A percentile compares a stretch with the other conserved stretches of the same genome.
Conservation (phyloP, 305 asterid species). For the Caryopteris hybrid region DNA sequence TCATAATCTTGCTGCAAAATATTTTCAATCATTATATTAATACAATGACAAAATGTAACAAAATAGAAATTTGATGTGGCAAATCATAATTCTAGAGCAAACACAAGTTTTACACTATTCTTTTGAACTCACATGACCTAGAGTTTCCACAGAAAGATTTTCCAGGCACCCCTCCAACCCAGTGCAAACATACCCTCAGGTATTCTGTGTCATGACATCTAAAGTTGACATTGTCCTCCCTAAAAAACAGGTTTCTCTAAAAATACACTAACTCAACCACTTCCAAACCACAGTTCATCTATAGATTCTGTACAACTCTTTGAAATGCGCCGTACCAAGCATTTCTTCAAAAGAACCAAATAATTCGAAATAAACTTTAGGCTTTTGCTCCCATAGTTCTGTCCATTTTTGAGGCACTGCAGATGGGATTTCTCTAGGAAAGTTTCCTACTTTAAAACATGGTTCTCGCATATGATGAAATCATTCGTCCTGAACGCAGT, state of each 20-base stretch:
- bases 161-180: no score
- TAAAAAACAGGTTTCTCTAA: not conserved
- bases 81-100: no score
- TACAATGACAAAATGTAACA: not conserved
- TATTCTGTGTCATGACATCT: not conserved
- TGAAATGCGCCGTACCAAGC: not conserved
- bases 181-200: not conserved
- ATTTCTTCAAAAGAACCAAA: not conserved
- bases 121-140: no score
- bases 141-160: no score
- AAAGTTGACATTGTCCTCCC: not conserved
- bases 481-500: slow-evolving; percentile 11
- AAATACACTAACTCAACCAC: not conserved
- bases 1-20: not conserved
- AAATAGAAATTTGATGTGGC: not conserved
- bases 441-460: not conserved
- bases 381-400: not conserved
- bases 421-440: not conserved
- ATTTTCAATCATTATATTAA: not conserved
- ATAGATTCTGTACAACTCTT: not conserved
- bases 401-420: not conserved
- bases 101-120: no score
- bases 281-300: not conserved
- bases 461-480: not conserved
- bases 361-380: not conserved